Percentiles rank a stretch among this genome's conserved stretches.
Evolutionary conservation across 257 asterid species (phyloP).

Genomic region (Echium plantagineum): DNA sequence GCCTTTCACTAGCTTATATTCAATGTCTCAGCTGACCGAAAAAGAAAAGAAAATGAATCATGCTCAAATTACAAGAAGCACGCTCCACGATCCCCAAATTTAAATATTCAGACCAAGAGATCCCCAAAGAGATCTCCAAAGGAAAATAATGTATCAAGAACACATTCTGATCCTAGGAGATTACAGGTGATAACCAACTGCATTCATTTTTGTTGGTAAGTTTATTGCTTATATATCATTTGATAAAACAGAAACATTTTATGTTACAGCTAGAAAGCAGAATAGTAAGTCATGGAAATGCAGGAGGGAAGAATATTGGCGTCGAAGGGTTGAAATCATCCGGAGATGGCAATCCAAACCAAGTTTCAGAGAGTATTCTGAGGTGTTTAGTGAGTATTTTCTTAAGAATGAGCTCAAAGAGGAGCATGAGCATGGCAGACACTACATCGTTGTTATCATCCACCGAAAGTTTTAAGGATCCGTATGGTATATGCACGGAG

Average conservation of each 20-base stretch:
- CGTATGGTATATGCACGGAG: constrained; percentile 42
- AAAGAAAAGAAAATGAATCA: constrained; percentile 48
- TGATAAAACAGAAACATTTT: constrained; percentile 17
- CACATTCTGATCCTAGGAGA: constrained; percentile 34
- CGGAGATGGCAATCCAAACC: constrained; percentile 38
- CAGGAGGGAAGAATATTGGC: constrained; percentile 20
- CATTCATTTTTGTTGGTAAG: not conserved
- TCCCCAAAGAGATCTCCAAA: constrained; percentile 36
- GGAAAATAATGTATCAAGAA: constrained; percentile 31
- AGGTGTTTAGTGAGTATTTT: constrained; percentile 59
- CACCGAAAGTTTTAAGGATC: constrained; percentile 43
- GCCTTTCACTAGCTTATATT: not conserved
- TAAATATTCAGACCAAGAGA: constrained; percentile 24
- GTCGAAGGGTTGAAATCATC: constrained; percentile 21
- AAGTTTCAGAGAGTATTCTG: constrained; percentile 64
- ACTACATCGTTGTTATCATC: constrained; percentile 31
- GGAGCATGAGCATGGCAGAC: constrained; percentile 32
- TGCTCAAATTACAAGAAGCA: constrained; percentile 29
- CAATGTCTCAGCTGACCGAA: constrained; percentile 34
- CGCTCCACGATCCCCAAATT: constrained; percentile 32
- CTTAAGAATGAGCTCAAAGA: constrained; percentile 57
- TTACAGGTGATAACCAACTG: constrained; percentile 34
- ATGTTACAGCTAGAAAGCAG: constrained; percentile 35
- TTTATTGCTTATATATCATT: not conserved
- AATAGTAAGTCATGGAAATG: constrained; percentile 18